Percentiles rank a stretch among this genome's conserved stretches.
Conservation (phyloP, 495 filamentous ascomycete genomes). For the Neurospora tetrasperma region DNA sequence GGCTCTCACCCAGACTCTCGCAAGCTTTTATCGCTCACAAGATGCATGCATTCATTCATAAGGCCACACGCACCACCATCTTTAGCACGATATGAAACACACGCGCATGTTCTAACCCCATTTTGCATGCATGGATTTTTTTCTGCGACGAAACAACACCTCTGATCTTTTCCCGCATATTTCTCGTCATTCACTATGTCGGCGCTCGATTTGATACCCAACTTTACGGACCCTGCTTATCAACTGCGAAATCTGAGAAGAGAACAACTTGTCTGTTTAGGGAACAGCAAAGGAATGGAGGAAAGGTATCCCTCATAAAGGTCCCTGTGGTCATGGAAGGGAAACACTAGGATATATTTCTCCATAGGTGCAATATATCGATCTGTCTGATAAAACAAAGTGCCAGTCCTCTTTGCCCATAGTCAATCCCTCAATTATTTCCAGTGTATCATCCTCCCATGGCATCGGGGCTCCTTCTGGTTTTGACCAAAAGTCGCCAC, state of each 20-base stretch:
- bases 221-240: neutral
- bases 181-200: neutral
- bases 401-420: neutral
- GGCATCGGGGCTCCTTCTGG: neutral
- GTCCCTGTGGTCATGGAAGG: neutral
- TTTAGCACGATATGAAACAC: neutral
- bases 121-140: neutral
- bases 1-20: neutral
- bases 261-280: neutral
- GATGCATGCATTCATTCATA: neutral
- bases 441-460: neutral
- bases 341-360: neutral
- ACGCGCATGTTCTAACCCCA: neutral
- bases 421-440: neutral
- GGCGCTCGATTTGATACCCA: neutral
- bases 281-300: neutral
- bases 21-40: neutral
- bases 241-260: neutral
- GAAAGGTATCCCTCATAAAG: neutral
- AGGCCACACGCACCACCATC: neutral
- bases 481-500: neutral
- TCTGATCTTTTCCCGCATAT: neutral
- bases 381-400: neutral
- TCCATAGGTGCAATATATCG: neutral
- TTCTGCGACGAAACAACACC: neutral